These are phyloP conservation scores for Phytophthora tentaculata DNA, from an alignment of 352 stramenopile species.

Conservation along the genomic window DNA sequence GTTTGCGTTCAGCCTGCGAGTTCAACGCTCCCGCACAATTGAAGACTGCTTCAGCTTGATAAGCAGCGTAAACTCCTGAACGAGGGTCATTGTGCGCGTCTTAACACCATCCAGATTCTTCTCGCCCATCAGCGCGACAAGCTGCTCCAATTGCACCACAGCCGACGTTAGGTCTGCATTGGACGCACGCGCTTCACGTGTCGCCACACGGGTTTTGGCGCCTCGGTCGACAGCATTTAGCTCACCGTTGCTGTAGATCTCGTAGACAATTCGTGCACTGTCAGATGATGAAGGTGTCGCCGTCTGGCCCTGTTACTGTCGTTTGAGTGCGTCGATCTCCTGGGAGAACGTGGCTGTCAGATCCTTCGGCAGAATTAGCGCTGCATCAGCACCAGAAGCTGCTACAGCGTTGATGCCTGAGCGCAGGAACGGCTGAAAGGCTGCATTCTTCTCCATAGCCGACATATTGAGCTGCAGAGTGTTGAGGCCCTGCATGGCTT, in stretches of 20 bases:
- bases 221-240: constrained; percentile 72
- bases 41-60: constrained; percentile 82
- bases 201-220: constrained; percentile 61
- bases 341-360: constrained; percentile 76
- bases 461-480: constrained; percentile 70
- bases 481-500: constrained; percentile 67
- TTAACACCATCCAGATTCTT: constrained; percentile 85
- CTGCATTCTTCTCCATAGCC: constrained; percentile 59
- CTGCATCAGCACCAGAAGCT: constrained; percentile 41
- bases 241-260: constrained; percentile 84
- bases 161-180: constrained; percentile 50
- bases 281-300: constrained; percentile 7
- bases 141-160: constrained; percentile 68
- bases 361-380: constrained; percentile 65
- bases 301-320: constrained; percentile 40
- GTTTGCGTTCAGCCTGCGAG: constrained; percentile 64
- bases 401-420: constrained; percentile 9
- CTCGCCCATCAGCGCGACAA: constrained; percentile 71
- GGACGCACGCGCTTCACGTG: constrained; percentile 52
- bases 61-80: constrained; percentile 81
- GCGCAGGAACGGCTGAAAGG: constrained; percentile 67
- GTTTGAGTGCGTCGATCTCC: constrained; percentile 66
- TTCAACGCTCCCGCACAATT: constrained; percentile 56
- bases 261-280: constrained; percentile 67
- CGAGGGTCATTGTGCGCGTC: constrained; percentile 70